A percentile compares a stretch with the other conserved stretches of the same genome.
phyloP scores from a whole-genome alignment of 768 basidiomycete species.

The Clitopilus hobsonii region DNA sequence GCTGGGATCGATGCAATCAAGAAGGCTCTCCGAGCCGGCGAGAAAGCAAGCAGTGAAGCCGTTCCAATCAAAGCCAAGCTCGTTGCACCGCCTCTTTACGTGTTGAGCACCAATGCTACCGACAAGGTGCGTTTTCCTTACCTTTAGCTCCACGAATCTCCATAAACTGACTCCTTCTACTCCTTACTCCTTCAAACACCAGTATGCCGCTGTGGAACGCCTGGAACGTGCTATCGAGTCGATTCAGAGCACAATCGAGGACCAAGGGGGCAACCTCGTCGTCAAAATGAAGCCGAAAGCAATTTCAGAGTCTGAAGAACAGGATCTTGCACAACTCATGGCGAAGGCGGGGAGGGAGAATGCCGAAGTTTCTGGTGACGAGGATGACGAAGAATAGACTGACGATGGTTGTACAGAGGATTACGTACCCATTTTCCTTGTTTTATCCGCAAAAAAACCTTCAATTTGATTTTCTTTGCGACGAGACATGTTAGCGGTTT shows the following conservation, averaged over 20 bases:
- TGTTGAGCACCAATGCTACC: conserved; percentile 92
- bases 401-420: neutral
- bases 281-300: conserved; percentile 99
- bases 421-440: neutral
- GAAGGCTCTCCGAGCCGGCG: conserved; percentile 84
- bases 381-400: conserved; percentile 64
- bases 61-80: conserved; percentile 97
- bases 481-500: neutral
- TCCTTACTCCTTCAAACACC: neutral
- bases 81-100: conserved; percentile 94
- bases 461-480: neutral
- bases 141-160: neutral
- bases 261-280: conserved; percentile 77
- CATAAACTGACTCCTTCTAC: neutral
- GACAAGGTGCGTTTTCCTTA: conserved; percentile 64
- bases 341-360: conserved; percentile 92
- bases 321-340: conserved; percentile 96
- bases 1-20: conserved; percentile 97
- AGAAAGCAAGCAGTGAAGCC: conserved; percentile 78
- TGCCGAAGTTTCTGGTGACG: conserved; percentile 93
- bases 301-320: conserved; percentile 95
- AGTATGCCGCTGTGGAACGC: conserved; percentile 87
- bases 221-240: conserved; percentile 91
- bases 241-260: conserved; percentile 81
- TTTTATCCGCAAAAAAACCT: neutral